Percentiles rank a stretch among this genome's conserved stretches.
These are phyloP conservation scores for Kwoniella sp. DNA, from an alignment of 768 basidiomycete species.

Conservation along the genomic window DNA sequence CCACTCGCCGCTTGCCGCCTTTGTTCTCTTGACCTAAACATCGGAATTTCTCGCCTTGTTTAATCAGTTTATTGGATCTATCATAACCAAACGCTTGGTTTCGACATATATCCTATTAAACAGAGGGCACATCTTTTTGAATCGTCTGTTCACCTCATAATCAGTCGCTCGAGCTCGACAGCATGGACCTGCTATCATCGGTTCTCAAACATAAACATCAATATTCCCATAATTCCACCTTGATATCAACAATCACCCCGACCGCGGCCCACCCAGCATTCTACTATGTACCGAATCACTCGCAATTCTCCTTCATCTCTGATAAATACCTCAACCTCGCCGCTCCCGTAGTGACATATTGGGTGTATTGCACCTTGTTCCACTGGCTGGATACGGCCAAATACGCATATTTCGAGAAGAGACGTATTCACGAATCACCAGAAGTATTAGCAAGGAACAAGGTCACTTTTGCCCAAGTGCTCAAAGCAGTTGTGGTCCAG, in stretches of 20 bases:
- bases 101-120: too few relatives aligned
- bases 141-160: too few relatives aligned
- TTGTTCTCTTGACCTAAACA: background rate
- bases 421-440: slow-evolving; percentile 82
- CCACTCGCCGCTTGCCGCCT: background rate
- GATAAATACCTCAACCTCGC: slow-evolving; percentile 73
- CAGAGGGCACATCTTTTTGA: too few relatives aligned
- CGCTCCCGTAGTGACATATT: slow-evolving; percentile 79
- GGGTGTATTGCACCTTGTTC: slow-evolving; percentile 77
- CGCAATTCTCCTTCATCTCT: slow-evolving; percentile 61
- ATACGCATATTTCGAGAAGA: slow-evolving; percentile 72
- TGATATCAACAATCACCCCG: slow-evolving; percentile 46
- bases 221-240: slow-evolving; percentile 40
- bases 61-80: background rate
- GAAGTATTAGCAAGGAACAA: slow-evolving; percentile 77
- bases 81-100: background rate
- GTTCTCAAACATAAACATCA: slow-evolving; percentile 11
- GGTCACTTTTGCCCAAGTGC: slow-evolving; percentile 70
- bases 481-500: slow-evolving; percentile 80
- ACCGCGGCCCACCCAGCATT: slow-evolving; percentile 52
- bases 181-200: slow-evolving; percentile 9
- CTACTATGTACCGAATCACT: slow-evolving; percentile 55
- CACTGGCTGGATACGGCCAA: slow-evolving; percentile 71
- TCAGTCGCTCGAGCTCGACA: too few relatives aligned
- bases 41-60: slow-evolving; percentile 19